Evolutionary conservation across 331 rosid species (phyloP).

Genomic region (Pyracantha coccinea): DNA sequence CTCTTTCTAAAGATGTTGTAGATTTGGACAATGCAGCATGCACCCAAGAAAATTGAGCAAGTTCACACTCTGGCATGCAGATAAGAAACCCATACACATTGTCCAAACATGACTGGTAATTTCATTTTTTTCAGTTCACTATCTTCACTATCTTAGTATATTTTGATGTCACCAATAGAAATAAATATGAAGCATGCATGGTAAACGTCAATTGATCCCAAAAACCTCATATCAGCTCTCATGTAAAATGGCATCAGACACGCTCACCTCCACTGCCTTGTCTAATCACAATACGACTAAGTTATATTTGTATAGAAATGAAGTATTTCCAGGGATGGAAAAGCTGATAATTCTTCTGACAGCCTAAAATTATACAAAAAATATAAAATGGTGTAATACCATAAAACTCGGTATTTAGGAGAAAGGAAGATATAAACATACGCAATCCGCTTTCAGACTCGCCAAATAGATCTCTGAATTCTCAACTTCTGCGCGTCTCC

Average conservation of each 20-base stretch:
- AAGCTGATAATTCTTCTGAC: neutral
- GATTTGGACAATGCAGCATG: neutral
- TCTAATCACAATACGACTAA: neutral
- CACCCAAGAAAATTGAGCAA: neutral
- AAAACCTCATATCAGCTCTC: neutral
- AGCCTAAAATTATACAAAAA: neutral
- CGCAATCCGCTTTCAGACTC: slow-evolving; percentile 37
- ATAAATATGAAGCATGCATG: neutral
- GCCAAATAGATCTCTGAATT: slow-evolving; percentile 46
- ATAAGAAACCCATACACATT: neutral
- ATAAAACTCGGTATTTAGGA: neutral
- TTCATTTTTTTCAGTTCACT: neutral
- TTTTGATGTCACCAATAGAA: no score
- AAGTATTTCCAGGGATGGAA: neutral
- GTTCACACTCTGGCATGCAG: neutral
- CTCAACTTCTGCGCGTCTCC: slow-evolving; percentile 87
- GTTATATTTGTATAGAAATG: neutral
- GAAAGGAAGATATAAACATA: slow-evolving; percentile 37
- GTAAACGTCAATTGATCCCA: neutral
- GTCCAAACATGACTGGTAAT: neutral
- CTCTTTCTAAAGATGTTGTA: neutral
- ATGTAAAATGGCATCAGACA: neutral
- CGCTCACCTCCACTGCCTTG: neutral
- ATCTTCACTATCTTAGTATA: neutral
- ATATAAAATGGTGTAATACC: neutral